phyloP scores from a whole-genome alignment of 75 land plant genomes.

The Adiantum capillusveneris region DNA sequence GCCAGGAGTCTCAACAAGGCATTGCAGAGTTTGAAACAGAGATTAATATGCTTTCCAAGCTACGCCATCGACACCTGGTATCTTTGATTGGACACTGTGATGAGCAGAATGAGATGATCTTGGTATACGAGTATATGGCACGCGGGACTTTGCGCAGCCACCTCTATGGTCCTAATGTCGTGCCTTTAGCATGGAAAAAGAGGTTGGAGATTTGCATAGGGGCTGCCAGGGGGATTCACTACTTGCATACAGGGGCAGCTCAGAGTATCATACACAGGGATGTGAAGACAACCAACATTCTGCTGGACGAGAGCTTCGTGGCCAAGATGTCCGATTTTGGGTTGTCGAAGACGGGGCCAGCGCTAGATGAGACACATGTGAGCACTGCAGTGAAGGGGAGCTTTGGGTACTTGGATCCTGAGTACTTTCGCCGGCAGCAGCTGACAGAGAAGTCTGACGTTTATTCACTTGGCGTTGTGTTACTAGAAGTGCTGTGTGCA shows the following conservation, averaged over 20 bases:
- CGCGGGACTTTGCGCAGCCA: constrained; percentile 28
- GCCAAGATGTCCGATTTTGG: constrained; percentile 62
- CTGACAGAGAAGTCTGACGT: constrained; percentile 54
- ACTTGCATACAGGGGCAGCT: constrained; percentile 54
- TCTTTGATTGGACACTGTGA: constrained; percentile 45
- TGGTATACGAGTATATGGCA: constrained; percentile 50
- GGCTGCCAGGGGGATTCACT: constrained; percentile 56
- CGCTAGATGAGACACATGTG: constrained; percentile 15
- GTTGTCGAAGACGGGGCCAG: constrained; percentile 34
- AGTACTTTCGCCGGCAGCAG: constrained; percentile 25
- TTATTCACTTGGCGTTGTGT: constrained; percentile 43
- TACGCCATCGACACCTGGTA: constrained; percentile 40
- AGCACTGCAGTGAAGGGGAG: constrained; percentile 38
- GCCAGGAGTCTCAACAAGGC: constrained; percentile 34
- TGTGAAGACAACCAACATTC: constrained; percentile 57
- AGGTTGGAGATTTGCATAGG: constrained; percentile 48
- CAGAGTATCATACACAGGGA: constrained; percentile 54
- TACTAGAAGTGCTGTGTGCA: constrained; percentile 31
- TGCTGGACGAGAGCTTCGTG: constrained; percentile 42
- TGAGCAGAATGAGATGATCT: constrained; percentile 37
- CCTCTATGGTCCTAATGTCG: constrained; percentile 24
- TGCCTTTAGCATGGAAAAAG: constrained; percentile 30
- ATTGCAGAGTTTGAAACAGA: constrained; percentile 34
- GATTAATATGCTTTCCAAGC: constrained; percentile 27
- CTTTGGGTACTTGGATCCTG: constrained; percentile 41